These are phyloP conservation scores for Ilyonectria mors-panacis DNA, from an alignment of 2,329 filamentous ascomycete genomes.

Conservation along the genomic window DNA sequence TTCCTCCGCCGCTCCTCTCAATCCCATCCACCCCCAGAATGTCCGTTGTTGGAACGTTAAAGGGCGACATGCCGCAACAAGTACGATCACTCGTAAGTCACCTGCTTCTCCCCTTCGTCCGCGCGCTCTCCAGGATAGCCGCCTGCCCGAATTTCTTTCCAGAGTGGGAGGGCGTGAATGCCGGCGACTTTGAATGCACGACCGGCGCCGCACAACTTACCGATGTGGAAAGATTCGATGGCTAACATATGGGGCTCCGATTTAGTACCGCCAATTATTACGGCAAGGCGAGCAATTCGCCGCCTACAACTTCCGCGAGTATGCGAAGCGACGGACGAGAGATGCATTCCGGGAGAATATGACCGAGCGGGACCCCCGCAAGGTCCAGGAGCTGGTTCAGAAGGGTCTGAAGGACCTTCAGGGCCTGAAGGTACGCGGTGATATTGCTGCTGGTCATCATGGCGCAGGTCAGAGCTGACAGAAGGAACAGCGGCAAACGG, in stretches of 20 bases:
- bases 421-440: slow-evolving; percentile 82
- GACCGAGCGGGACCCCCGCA: slow-evolving; percentile 78
- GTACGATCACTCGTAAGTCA: slow-evolving; percentile 69
- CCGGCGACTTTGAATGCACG: slow-evolving; percentile 5
- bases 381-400: slow-evolving; percentile 90
- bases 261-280: slow-evolving; percentile 90
- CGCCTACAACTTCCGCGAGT: slow-evolving; percentile 98
- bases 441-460: too few relatives aligned
- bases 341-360: slow-evolving; percentile 92
- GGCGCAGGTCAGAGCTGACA: slow-evolving; percentile 21
- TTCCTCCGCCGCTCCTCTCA: slow-evolving; percentile 28
- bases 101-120: slow-evolving; percentile 20
- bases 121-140: slow-evolving; percentile 10
- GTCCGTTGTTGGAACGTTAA: slow-evolving; percentile 57
- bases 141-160: slow-evolving; percentile 21
- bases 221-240: not conserved
- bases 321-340: slow-evolving; percentile 89
- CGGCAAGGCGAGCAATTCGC: slow-evolving; percentile 90
- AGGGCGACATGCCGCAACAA: slow-evolving; percentile 71
- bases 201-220: slow-evolving; percentile 2
- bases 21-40: slow-evolving; percentile 54
- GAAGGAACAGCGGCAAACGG: slow-evolving; percentile 85
- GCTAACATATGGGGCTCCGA: slow-evolving; percentile 32
- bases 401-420: slow-evolving; percentile 90
- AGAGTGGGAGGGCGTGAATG: slow-evolving; percentile 24